These are phyloP conservation scores for Phyllosticta citribraziliensis DNA, from an alignment of 2,329 filamentous ascomycete species.

Conservation along the genomic window DNA sequence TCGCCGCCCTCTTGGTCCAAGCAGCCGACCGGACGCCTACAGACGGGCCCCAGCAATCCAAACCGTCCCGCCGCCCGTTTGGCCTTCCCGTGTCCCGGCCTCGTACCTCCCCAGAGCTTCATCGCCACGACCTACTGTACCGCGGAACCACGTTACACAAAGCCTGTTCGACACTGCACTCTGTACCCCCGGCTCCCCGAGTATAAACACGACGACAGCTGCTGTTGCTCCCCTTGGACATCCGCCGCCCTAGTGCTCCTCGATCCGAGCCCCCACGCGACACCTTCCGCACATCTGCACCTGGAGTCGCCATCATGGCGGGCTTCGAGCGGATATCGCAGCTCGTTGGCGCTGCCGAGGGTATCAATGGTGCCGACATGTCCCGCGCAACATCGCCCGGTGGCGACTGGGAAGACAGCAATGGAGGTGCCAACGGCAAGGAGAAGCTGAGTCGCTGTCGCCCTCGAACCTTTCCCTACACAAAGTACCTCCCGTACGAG, in stretches of 20 bases:
- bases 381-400: slow-evolving; percentile 83
- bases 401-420: slow-evolving; percentile 45
- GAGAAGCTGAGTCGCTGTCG: slow-evolving; percentile 58
- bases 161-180: neutral
- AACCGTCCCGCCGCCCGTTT: neutral
- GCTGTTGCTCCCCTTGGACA: neutral
- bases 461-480: slow-evolving; percentile 88
- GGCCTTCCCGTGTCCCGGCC: neutral
- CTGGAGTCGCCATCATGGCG: slow-evolving; percentile 21
- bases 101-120: neutral
- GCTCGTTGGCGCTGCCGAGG: slow-evolving; percentile 28
- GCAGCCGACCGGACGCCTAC: neutral
- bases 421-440: slow-evolving; percentile 37
- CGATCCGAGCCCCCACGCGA: slow-evolving; percentile 1
- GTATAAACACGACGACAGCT: neutral
- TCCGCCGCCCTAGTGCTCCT: neutral
- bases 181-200: neutral
- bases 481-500: slow-evolving; percentile 77
- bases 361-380: slow-evolving; percentile 48
- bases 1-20: neutral
- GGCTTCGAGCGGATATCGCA: slow-evolving; percentile 32
- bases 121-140: slow-evolving; percentile 4
- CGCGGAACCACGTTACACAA: slow-evolving; percentile 2
- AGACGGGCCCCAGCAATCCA: neutral
- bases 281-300: neutral